phyloP scores from a whole-genome alignment of 345 rosid species.

The Salix dunnii region DNA sequence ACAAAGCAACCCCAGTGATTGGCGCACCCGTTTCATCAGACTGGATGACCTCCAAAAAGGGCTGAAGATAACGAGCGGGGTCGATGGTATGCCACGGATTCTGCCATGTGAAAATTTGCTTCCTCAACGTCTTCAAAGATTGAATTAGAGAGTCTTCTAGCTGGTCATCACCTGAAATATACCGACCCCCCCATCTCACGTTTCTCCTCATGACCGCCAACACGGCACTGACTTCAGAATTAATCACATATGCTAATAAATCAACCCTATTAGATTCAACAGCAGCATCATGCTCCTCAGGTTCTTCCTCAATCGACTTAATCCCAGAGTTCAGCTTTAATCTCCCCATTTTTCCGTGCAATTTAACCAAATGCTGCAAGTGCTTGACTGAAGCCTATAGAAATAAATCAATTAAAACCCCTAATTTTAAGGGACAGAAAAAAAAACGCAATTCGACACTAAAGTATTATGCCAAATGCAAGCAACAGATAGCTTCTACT shows the following conservation, averaged over 20 bases:
- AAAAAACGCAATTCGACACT: too few relatives aligned
- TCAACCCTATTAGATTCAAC: slow-evolving; percentile 52
- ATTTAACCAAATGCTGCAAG: slow-evolving; percentile 17
- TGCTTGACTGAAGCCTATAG: slow-evolving; percentile 16
- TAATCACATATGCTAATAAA: slow-evolving; percentile 74
- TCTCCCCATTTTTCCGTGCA: slow-evolving; percentile 72
- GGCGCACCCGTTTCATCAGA: slow-evolving; percentile 96
- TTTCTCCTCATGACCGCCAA: slow-evolving; percentile 97
- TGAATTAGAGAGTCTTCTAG: slow-evolving; percentile 87
- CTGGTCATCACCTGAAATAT: slow-evolving; percentile 91
- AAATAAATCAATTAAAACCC: slow-evolving; percentile 27
- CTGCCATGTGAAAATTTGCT: slow-evolving; percentile 80
- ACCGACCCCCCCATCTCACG: slow-evolving; percentile 96
- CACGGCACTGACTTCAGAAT: slow-evolving; percentile 86
- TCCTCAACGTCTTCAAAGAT: slow-evolving; percentile 79
- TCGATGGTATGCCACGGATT: slow-evolving; percentile 81
- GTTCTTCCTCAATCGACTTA: slow-evolving; percentile 91
- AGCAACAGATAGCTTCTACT: too few relatives aligned
- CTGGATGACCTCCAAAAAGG: slow-evolving; percentile 83
- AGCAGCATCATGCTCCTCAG: slow-evolving; percentile 64
- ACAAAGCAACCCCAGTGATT: slow-evolving; percentile 86
- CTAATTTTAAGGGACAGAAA: not conserved
- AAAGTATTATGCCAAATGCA: too few relatives aligned
- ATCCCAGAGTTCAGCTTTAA: slow-evolving; percentile 84
- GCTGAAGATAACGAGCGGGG: slow-evolving; percentile 81